Base-by-base conservation (phyloP, 169 alveolate genomes). In the Prorocentrum cordatum region DNA sequence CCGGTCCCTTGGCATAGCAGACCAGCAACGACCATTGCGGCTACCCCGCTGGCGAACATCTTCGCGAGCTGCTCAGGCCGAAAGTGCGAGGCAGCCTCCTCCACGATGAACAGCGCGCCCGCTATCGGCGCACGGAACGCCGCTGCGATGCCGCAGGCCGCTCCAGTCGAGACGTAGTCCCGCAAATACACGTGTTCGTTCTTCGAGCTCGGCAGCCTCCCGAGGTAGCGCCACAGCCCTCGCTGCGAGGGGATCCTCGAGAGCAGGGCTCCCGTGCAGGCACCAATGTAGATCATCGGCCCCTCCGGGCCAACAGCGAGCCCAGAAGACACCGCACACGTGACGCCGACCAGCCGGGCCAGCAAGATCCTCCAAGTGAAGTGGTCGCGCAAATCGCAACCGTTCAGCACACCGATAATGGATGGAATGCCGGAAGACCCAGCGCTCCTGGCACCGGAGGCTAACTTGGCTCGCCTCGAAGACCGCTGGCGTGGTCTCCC, bases 271-370 rank as follows among this genome's bases (percentile, higher is more conserved):
- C 61, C 36, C 32, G n/a, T 32, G 20, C 24, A 2, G 20, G 88
- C 45, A 27, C 88, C 88, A n/a, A 77, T 59, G 64, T 58, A 77
- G 58, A 77, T 77, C 88, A 77, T 77, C 31, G 88, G 88, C n/a
- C 88, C 88, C 36, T 77, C 88, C 26, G 88, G 88, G 3, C 88
- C 88, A 26, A 59, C 88, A 2, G 73, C 88, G 75, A 77, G n/a
- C 42, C 88, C 88, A 9, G 88, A 77, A 20, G 88, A 61, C 59
- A 77, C 88, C 12, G 88, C 88, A 12, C n/a, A 9, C n/a, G 54
- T 42, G 54, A 42, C 54, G n/a, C n/a, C n/a, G n/a, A n/a, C n/a
- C n/a, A n/a, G n/a, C n/a, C n/a, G n/a, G n/a, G n/a, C n/a, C n/a
- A n/a, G n/a, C n/a, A n/a, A n/a, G n/a, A n/a, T 29, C 85, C 85